Evolutionary conservation across 345 rosid genomes (phyloP), one percentile per base, ranked within the genome.

Genomic region (Microcos paniculata): DNA sequence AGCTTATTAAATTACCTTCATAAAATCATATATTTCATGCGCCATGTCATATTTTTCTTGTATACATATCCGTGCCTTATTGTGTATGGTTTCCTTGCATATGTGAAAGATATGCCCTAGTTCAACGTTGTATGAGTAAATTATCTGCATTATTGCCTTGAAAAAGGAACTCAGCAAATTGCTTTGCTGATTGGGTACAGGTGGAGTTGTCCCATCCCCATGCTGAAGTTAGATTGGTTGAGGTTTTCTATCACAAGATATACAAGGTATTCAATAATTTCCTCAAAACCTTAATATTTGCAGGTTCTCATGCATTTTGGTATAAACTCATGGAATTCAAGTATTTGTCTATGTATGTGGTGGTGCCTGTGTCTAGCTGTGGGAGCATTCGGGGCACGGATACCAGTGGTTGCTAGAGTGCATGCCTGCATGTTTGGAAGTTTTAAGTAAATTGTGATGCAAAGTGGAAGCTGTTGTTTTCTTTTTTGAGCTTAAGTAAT

Each of bases 201-300:
- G 96, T 89, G 19, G 93, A 89, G 78, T 72, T 91, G 82, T 87
- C 93, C 71, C 83, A 86, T 79, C 89, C 93, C 8, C 80, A 62
- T 82, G 85, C 93, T 0, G 93, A 91, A 76, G 89, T 91, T 76
- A 82, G 96, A 71, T 79, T 91, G 62, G 83, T 91, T 75, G 91
- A 91, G 84, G 89, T 89, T 76, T 91, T 91, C 80, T 85, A 91
- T 77, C 90, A 89, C 85, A 89, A 89, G 81, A 91, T 89, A 61
- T 91, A 88, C 74, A 91, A 91, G 93, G 96, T 91, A 77, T 71
- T 53, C 24, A 30, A 19, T 43, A 63, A 21, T 56, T 15, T 62
- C 48, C 55, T 12, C 19, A 24, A 4, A 43, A 24, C 3, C 28
- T 31, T n/a, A 12, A 70, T 35, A 52, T 2, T 4, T 15, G 1